Evolutionary conservation across 2,329 filamentous ascomycete species (phyloP), one percentile per base, ranked within the genome.

Genomic region (Fusarium sp.): DNA sequence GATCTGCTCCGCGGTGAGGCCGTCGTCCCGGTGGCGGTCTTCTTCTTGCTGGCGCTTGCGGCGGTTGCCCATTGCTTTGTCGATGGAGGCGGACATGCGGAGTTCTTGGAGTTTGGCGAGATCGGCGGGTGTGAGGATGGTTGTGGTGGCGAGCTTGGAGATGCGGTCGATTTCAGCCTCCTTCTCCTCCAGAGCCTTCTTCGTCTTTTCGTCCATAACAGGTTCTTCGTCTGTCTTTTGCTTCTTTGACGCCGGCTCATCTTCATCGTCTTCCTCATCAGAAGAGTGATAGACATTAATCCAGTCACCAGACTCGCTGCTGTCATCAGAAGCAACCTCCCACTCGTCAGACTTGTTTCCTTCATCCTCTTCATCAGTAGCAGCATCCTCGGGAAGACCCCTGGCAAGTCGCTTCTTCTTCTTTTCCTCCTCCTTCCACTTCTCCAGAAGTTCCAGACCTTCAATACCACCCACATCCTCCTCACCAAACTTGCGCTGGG

Each of bases 71-170:
- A 89, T 83, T 54, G 85, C 86, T 70, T 93, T 91, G 72, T 92
- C 90, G 51, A 98, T 84, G 39, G 90, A 89, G 26, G 94, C 90
- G 47, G 92, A 86, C 55, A 93, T 86, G 51, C 94, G 93, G 30
- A 99, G 91, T 82, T 98, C 95, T 70, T 94, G 91, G 26, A 99
- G 91, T 81, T 98, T 98, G 75, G 93, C 92, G n/a, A 98, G 89
- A 82, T 99, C 96, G 18, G 96, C 96, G 0, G 96, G 96, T 0
- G 96, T 99, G 70, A 99, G 91, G 73, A 99, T 97, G 54, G 93
- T 92, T 5, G 94, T 97, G 0, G 94, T 97, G n/a, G 95, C 95
- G 47, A 98, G 90, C 77, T 91, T 94, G 18, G 92, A 91, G 73
- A 91, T 88, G 70, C 86, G 84, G 62, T 85, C 80, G 12, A 85